A percentile compares a stretch with the other conserved stretches of the same genome.
Evolutionary conservation across 352 stramenopile genomes (phyloP).

Genomic region (Pythium guiyangense): DNA sequence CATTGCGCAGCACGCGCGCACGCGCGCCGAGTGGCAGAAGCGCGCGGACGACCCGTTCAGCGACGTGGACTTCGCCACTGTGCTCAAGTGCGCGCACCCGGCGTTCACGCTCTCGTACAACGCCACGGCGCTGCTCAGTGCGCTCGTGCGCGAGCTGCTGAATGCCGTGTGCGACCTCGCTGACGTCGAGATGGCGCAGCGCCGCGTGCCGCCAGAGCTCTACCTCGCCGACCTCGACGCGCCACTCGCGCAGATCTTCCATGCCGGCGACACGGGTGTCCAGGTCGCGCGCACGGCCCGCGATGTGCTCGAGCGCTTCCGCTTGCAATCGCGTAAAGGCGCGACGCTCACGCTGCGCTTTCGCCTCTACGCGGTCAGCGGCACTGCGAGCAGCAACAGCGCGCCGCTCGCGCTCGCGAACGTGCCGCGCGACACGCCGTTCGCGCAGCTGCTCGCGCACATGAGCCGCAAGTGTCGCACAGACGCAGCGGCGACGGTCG

Average conservation of each 20-base stretch:
- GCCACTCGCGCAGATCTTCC: slow-evolving; percentile 14
- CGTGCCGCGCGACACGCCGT: slow-evolving; percentile 30
- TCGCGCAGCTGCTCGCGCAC: slow-evolving; percentile 25
- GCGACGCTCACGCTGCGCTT: slow-evolving; percentile 39
- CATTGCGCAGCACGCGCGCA: slow-evolving; percentile 37
- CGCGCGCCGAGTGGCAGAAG: slow-evolving; percentile 50
- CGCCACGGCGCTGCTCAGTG: slow-evolving; percentile 40
- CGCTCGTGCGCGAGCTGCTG: slow-evolving; percentile 44
- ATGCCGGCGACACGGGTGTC: slow-evolving; percentile 5
- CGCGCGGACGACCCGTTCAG: slow-evolving; percentile 53
- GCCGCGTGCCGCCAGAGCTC: slow-evolving; percentile 13
- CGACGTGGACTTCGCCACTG: slow-evolving; percentile 51
- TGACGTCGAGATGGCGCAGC: slow-evolving; percentile 29
- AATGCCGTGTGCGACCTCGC: slow-evolving; percentile 42
- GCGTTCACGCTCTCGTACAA: slow-evolving; percentile 59
- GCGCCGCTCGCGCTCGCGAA: slow-evolving; percentile 19
- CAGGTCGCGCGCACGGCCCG: slow-evolving; percentile 12
- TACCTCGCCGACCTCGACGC: slow-evolving; percentile 17
- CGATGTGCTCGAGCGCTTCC: slow-evolving; percentile 21
- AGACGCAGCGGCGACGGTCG: slow-evolving; percentile 17
- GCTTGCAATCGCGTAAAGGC: slow-evolving; percentile 33
- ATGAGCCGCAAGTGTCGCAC: slow-evolving; percentile 40
- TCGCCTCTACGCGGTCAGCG: slow-evolving; percentile 22
- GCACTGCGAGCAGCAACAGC: slow-evolving; percentile 6
- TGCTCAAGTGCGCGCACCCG: slow-evolving; percentile 57